phyloP scores from a whole-genome alignment of 441 rosid species.

The Flueggea neowawraea region DNA sequence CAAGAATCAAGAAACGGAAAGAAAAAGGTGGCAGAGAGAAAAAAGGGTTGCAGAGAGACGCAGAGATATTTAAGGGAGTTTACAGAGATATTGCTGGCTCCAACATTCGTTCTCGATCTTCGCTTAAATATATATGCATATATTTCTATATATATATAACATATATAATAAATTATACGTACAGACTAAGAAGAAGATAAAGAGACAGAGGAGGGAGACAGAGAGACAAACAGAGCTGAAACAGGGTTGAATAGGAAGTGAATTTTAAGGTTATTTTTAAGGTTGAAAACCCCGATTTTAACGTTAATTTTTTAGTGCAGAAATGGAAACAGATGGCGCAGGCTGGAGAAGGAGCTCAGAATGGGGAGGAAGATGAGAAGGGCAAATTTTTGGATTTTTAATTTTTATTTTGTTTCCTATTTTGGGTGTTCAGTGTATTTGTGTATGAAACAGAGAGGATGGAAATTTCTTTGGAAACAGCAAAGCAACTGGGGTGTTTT shows the following conservation, averaged over 20 bases:
- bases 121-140: not conserved
- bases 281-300: too few species aligned
- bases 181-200: not conserved
- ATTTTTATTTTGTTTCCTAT: too few species aligned
- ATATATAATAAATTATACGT: not conserved
- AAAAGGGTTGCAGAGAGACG: slow-evolving; percentile 1
- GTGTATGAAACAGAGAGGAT: too few species aligned
- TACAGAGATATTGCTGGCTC: slow-evolving; percentile 12
- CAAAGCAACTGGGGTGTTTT: too few species aligned
- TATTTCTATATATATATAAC: not conserved
- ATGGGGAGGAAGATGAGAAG: not conserved
- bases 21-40: slow-evolving; percentile 9
- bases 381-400: too few species aligned
- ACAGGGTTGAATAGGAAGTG: too few species aligned
- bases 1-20: slow-evolving; percentile 9
- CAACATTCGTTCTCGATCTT: slow-evolving; percentile 29
- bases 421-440: too few species aligned
- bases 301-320: too few species aligned
- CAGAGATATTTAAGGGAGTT: not conserved
- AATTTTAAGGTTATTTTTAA: too few species aligned
- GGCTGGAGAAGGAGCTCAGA: not conserved
- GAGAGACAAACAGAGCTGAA: too few species aligned
- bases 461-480: too few species aligned
- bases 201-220: too few species aligned
- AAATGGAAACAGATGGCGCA: not conserved